These are phyloP conservation scores for Curvularia eragrostidis DNA, from an alignment of 2,329 filamentous ascomycete species.

Conservation along the genomic window DNA sequence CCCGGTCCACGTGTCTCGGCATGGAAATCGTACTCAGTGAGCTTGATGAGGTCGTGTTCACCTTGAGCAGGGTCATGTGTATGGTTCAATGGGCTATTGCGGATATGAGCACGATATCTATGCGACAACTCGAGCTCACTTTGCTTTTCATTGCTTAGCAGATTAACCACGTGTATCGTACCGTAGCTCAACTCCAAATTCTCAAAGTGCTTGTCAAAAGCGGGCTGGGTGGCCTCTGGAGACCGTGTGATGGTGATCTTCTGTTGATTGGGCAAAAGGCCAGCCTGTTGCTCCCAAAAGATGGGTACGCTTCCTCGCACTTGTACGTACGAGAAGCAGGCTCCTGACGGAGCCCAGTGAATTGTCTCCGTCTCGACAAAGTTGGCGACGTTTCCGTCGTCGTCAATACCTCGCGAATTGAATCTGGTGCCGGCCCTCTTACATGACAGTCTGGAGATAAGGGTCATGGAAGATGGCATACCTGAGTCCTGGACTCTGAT, in stretches of 20 bases:
- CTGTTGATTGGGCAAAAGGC: slow-evolving; percentile 87
- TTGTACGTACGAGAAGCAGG: slow-evolving; percentile 93
- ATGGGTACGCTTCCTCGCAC: slow-evolving; percentile 91
- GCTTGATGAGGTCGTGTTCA: slow-evolving; percentile 76
- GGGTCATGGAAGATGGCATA: slow-evolving; percentile 80
- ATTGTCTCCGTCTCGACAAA: slow-evolving; percentile 98
- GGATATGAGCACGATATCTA: slow-evolving; percentile 79
- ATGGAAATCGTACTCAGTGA: slow-evolving; percentile 95
- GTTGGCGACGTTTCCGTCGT: slow-evolving; percentile 96
- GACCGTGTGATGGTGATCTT: slow-evolving; percentile 93
- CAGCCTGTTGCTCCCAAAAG: slow-evolving; percentile 95
- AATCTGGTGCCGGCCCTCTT: slow-evolving; percentile 91
- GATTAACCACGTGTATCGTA: slow-evolving; percentile 88
- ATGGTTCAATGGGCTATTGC: slow-evolving; percentile 72
- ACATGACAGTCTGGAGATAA: slow-evolving; percentile 92
- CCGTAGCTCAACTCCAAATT: slow-evolving; percentile 87
- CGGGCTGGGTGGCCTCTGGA: slow-evolving; percentile 86
- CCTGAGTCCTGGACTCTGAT: slow-evolving; percentile 70
- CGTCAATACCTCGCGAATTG: slow-evolving; percentile 96
- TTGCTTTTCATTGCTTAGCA: slow-evolving; percentile 87
- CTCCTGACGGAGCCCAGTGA: slow-evolving; percentile 78
- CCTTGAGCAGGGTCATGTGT: slow-evolving; percentile 60
- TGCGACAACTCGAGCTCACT: slow-evolving; percentile 84
- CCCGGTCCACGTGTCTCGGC: slow-evolving; percentile 86
- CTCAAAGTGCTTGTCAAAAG: slow-evolving; percentile 94